Evolutionary conservation across 768 basidiomycete species (phyloP), one percentile per base, ranked within the genome.

Genomic region (Pleurotus sapidus): DNA sequence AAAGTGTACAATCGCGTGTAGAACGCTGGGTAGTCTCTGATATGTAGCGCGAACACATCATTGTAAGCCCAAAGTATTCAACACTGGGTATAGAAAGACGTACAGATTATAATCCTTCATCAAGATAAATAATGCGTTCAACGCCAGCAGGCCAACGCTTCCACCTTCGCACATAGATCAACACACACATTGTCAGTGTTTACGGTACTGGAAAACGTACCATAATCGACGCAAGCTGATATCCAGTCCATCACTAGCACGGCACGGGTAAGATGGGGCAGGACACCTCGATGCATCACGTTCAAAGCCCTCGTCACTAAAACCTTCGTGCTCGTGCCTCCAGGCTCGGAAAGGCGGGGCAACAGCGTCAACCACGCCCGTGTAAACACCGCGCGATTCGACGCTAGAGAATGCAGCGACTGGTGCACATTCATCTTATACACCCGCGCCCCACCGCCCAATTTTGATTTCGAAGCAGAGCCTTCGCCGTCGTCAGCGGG

Each of bases 31-130:
- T 96, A 98, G 65, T 99, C 97, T 8, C 96, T 98, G 65, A 6
- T n/a, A 12, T 25, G 2, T 58, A 24, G 56, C 43, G 45, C 54
- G 53, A 25, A 54, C 46, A 57, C 56, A 51, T 18, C 49, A 27
- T 20, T 11, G 5, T 56, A 3, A 47, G 9, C 9, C 20, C 30
- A 34, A 3, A 34, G 8, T 9, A 34, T 34, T 34, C 30, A 34
- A 8, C 5, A 49, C 15, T 39, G 12, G 42, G 5, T 39, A 3
- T 34, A 9, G 11, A 24, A 9, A 8, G 30, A 79, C 91, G 67
- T 66, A 93, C 95, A 99, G 78, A 64, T 97, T 97, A 67, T 97
- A 95, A 51, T 94, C 87, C 58, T 83, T 90, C 72, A 98, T 98
- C 59, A 99, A 77, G 11, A 88, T 82, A 66, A 94, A 98, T 49